Base-by-base conservation (phyloP, 495 filamentous ascomycete species). In the Talaromyces nanjingensis region DNA sequence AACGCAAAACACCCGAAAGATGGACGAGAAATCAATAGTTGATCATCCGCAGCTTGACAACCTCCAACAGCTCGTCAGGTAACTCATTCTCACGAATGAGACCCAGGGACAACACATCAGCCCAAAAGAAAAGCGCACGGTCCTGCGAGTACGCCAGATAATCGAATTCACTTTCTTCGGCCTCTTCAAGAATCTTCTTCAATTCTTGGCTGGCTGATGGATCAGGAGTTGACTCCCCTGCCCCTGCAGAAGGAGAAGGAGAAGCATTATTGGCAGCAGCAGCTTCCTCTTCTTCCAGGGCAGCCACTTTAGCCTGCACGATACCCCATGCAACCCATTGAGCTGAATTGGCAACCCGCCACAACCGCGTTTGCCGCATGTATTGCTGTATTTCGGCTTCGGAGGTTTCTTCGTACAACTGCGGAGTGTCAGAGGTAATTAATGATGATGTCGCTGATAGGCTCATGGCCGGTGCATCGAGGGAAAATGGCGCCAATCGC, bases 291-390 rank as follows among this genome's bases (percentile, higher is more conserved):
- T 79, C 75, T 56, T 76, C 77, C 75, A 86, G 76, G 4, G 85
- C 91, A 0, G 89, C 83, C 6, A 91, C 80, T 71, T 93, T 93
- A 27, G 94, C 93, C 77, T 98, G 96, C 59, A 98, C 88, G 55
- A 97, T 90, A 29, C 94, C 94, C 94, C 96, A 99, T 1, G 91
- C 90, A 27, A 92, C 86, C 96, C 96, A 99, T 72, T 92, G 87
- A 2, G 91, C 93, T 20, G 88, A 89, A 72, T 91, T 92, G 3
- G 91, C 90, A 3, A 89, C 81, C 4, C 93, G 84, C 96, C 96
- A 99, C 47, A 93, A 78, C 25, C 85, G 78, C 8, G 90, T 86
- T 76, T 98, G 91, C 29, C 87, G 83, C 66, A 96, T 70, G 29
- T 98, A 78, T 60, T 80, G 81, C 33, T 85, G 76, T 7, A 96